Base-by-base conservation (phyloP, 2,329 filamentous ascomycete genomes). In the Neurospora sp. region DNA sequence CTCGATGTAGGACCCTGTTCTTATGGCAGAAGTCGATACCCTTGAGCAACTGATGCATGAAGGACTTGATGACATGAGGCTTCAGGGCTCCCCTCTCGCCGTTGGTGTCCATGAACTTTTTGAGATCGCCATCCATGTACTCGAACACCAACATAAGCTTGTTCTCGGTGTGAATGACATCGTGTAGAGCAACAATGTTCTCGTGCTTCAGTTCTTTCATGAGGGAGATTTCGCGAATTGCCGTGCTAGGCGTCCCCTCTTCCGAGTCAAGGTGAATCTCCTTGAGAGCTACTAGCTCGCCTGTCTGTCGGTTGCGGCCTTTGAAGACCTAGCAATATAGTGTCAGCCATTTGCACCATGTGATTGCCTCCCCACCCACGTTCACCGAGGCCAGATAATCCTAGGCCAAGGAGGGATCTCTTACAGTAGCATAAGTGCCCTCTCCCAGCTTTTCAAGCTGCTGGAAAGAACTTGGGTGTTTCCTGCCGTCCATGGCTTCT, bases 141-240 rank as follows among this genome's bases (percentile, higher is more conserved):
- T 99, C 96, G 76, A 99, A 99, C 10, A 99, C 96, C 52, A 99
- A 89, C 96, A 99, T 99, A 70, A 99, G 89, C 81, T 99, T 99
- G 83, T 98, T 99, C 84, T 99, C 96, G 70, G 96, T 99, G 81
- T 99, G 96, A 77, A 99, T 98, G 70, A 99, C 96, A 85, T 99
- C 96, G 86, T 98, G 93, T 5, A 99, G 89, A 71, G 91, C 92
- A 76, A 99, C 94, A 74, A 99, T 98, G 79, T 97, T 98, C 80
- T 97, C 94, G 81, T 99, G 96, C 82, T 98, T 98, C 74, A 99
- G 87, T 82, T 99, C 96, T 82, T 99, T 99, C 96, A 99, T 98
- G 70, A 99, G 86, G 1, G 94, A 97, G 77, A 99, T 99, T 81
- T 99, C 96, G 77, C 96, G 92, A 79, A 99, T 99, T 66, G 96